Conservation (phyloP, 192 early-diverging fungal genomes). For the Coemansia asiatica region DNA sequence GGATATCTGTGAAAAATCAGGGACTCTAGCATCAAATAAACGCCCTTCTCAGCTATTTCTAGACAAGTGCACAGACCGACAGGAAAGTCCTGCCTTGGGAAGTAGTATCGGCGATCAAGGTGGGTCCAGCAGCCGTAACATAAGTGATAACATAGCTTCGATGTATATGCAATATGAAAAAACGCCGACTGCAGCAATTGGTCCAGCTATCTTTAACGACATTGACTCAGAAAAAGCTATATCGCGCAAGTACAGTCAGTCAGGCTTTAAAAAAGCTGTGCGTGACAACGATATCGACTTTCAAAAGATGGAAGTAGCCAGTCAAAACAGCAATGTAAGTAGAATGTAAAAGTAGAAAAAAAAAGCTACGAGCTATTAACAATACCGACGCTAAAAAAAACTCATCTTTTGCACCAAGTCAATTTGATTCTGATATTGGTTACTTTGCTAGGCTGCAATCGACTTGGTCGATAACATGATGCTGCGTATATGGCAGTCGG, state of each 20-base stretch:
- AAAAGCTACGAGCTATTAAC: too few relatives aligned
- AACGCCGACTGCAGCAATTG: constrained; percentile 11
- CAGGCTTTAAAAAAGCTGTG: not conserved
- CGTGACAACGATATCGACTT: constrained; percentile 1
- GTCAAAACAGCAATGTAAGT: constrained; percentile 29
- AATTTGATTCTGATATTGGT: not conserved
- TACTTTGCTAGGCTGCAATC: constrained; percentile 44
- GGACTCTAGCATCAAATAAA: not conserved
- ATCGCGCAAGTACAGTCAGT: constrained; percentile 6
- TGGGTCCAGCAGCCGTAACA: not conserved
- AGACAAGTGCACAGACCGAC: not conserved
- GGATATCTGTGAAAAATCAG: not conserved
- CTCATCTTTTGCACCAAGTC: too few relatives aligned
- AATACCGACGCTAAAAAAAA: too few relatives aligned
- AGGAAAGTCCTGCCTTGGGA: not conserved
- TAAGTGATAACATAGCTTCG: constrained; percentile 22
- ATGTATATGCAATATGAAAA: constrained; percentile 15
- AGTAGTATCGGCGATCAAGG: not conserved
- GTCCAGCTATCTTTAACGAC: constrained; percentile 23
- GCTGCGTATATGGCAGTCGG: constrained; percentile 27
- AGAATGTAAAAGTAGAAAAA: not conserved
- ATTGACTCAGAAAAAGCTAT: not conserved
- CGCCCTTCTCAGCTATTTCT: not conserved
- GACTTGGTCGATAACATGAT: constrained; percentile 25
- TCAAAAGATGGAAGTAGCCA: constrained; percentile 24